phyloP scores from a whole-genome alignment of 306 rosid species.

The Quercus mongolica region DNA sequence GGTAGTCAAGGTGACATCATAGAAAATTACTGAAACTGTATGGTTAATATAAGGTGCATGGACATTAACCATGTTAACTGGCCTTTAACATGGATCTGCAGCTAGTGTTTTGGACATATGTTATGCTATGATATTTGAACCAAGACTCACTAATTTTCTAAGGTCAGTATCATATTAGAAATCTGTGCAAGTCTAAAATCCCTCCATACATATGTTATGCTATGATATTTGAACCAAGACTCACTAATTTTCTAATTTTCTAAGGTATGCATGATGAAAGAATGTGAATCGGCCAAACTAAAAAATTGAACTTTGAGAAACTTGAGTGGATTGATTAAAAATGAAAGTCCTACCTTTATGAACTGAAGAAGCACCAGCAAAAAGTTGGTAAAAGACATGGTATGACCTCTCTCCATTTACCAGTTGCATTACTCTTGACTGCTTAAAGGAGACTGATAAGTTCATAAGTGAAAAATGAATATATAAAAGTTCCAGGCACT shows the following conservation, averaged over 20 bases:
- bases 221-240: too few relatives aligned
- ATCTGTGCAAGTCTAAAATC: too few relatives aligned
- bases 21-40: too few relatives aligned
- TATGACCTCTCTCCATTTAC: conserved; percentile 74
- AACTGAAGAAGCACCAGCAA: conserved; percentile 64
- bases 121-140: too few relatives aligned
- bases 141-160: too few relatives aligned
- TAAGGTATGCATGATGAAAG: not conserved
- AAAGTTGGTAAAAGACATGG: conserved; percentile 89
- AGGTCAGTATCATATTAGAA: too few relatives aligned
- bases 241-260: too few relatives aligned
- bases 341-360: conserved; percentile 60
- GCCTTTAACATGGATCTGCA: not conserved
- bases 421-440: conserved; percentile 89
- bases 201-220: too few relatives aligned
- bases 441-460: conserved; percentile 31
- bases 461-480: conserved; percentile 32
- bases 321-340: not conserved
- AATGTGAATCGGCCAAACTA: not conserved
- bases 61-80: too few relatives aligned
- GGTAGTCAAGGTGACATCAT: too few relatives aligned
- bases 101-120: not conserved
- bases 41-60: too few relatives aligned
- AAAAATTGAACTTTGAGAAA: not conserved
- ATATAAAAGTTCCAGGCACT: conserved; percentile 13